These are phyloP conservation scores for Geranium incanum DNA, from an alignment of 441 rosid genomes.

Conservation along the genomic window DNA sequence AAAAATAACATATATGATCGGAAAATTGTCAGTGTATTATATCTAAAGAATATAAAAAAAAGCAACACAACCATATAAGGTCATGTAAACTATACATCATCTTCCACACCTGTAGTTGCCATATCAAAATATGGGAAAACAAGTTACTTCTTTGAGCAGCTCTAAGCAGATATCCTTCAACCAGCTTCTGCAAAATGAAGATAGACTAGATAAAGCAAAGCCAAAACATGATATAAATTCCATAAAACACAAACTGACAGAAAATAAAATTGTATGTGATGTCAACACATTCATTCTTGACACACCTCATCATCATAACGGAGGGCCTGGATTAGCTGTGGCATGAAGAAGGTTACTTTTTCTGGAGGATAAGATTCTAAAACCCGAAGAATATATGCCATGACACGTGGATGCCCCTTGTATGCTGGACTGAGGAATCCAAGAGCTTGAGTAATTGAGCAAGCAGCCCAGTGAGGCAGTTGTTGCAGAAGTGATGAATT, in stretches of 20 bases:
- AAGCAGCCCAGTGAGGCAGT: constrained; percentile 97
- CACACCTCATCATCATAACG: constrained; percentile 86
- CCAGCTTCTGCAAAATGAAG: constrained; percentile 57
- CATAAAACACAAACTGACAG: background rate
- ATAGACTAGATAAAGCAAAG: background rate
- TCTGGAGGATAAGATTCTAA: constrained; percentile 97
- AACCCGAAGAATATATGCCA: constrained; percentile 97
- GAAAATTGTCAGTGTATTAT: constrained; percentile 10
- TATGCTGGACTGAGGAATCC: constrained; percentile 85
- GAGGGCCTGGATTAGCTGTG: constrained; percentile 91
- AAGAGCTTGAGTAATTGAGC: constrained; percentile 89
- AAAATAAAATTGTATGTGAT: background rate
- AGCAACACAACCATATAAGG: background rate
- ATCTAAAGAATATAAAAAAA: constrained; percentile 11
- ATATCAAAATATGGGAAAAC: constrained; percentile 90
- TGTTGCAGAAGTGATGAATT: constrained; percentile 86
- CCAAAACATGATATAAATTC: background rate
- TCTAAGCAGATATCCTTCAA: constrained; percentile 95
- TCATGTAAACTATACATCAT: constrained; percentile 10
- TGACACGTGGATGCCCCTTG: constrained; percentile 96
- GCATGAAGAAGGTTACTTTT: constrained; percentile 93
- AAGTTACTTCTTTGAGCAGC: constrained; percentile 91
- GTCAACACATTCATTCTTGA: constrained; percentile 19
- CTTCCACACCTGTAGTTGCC: constrained; percentile 81
- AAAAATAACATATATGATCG: constrained; percentile 7